phyloP scores from a whole-genome alignment of 2,329 filamentous ascomycete species.

The Colletotrichum neosansevieriae region DNA sequence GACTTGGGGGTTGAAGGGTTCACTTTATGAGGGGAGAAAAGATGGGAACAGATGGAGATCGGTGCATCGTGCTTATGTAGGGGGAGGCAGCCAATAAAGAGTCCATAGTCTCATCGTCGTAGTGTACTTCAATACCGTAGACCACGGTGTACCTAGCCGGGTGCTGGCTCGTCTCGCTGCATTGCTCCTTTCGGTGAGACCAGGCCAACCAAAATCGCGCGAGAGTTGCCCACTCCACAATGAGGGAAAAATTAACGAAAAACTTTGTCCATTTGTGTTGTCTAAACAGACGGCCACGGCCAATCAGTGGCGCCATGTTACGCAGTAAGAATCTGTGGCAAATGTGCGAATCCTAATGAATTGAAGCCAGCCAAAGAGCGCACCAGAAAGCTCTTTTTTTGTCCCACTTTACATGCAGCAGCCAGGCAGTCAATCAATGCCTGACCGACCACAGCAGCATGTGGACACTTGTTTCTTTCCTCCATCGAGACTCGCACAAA shows the following conservation, averaged over 20 bases:
- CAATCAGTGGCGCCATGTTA: slow-evolving; percentile 19
- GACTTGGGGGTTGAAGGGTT: slow-evolving; percentile 10
- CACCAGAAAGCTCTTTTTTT: neutral
- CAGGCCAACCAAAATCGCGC: slow-evolving; percentile 13
- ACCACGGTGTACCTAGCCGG: slow-evolving; percentile 3
- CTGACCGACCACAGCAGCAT: neutral
- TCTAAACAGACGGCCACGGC: slow-evolving; percentile 4
- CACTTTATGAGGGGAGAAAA: slow-evolving; percentile 16
- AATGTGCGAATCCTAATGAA: slow-evolving; percentile 13
- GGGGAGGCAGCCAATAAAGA: slow-evolving; percentile 13
- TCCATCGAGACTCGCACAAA: neutral
- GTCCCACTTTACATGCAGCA: slow-evolving; percentile 24
- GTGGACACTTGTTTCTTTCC: slow-evolving; percentile 5
- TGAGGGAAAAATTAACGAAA: slow-evolving; percentile 9
- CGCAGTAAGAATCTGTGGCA: slow-evolving; percentile 12
- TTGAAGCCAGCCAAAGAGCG: slow-evolving; percentile 9
- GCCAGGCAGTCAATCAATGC: slow-evolving; percentile 9
- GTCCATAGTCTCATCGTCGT: neutral
- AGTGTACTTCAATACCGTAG: neutral
- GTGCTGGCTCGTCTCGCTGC: neutral
- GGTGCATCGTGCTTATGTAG: neutral
- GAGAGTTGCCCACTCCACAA: neutral
- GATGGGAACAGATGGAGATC: slow-evolving; percentile 24
- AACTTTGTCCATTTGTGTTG: neutral
- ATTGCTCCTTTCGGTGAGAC: slow-evolving; percentile 14